These are phyloP conservation scores for Parathielavia appendiculata DNA, from an alignment of 495 filamentous ascomycete species.

Conservation along the genomic window DNA sequence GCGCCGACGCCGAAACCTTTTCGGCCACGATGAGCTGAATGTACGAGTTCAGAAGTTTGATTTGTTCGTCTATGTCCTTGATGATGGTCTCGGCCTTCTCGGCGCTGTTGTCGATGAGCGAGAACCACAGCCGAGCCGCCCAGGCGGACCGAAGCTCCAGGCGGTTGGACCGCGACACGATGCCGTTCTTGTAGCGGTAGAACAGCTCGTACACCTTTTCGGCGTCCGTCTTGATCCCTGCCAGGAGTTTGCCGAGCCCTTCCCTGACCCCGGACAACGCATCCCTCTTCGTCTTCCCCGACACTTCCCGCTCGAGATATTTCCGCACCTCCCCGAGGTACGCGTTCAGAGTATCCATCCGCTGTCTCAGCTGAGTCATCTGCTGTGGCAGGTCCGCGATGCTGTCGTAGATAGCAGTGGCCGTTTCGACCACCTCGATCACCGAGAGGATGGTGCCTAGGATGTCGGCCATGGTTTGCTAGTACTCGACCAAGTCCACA, in stretches of 20 bases:
- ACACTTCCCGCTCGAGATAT: slow-evolving; percentile 12
- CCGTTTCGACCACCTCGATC: slow-evolving; percentile 21
- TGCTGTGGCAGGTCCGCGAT: slow-evolving; percentile 25
- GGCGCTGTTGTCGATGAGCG: slow-evolving; percentile 24
- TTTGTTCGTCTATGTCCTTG: slow-evolving; percentile 25
- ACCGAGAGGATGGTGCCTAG: slow-evolving; percentile 29
- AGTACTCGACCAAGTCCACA: too few species aligned
- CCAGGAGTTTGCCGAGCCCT: slow-evolving; percentile 17
- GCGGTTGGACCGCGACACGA: slow-evolving; percentile 21
- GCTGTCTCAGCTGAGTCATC: slow-evolving; percentile 23
- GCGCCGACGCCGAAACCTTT: not conserved
- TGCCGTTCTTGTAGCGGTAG: slow-evolving; percentile 27
- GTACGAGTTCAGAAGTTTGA: slow-evolving; percentile 15
- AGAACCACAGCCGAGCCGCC: slow-evolving; percentile 23
- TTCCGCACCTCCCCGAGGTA: slow-evolving; percentile 18
- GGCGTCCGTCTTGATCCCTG: slow-evolving; percentile 18
- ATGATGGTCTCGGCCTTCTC: slow-evolving; percentile 27
- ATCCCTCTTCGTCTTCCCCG: not conserved
- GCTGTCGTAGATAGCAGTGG: slow-evolving; percentile 21
- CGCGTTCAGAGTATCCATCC: slow-evolving; percentile 20
- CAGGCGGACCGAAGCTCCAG: slow-evolving; percentile 20
- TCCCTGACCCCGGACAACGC: slow-evolving; percentile 16
- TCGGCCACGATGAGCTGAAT: slow-evolving; percentile 16
- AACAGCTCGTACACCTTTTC: slow-evolving; percentile 26
- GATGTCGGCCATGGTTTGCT: slow-evolving; percentile 8